Percentiles rank a stretch among this genome's conserved stretches.
phyloP scores from a whole-genome alignment of 2,329 filamentous ascomycete species.

The Nannizziopsis barbatae region DNA sequence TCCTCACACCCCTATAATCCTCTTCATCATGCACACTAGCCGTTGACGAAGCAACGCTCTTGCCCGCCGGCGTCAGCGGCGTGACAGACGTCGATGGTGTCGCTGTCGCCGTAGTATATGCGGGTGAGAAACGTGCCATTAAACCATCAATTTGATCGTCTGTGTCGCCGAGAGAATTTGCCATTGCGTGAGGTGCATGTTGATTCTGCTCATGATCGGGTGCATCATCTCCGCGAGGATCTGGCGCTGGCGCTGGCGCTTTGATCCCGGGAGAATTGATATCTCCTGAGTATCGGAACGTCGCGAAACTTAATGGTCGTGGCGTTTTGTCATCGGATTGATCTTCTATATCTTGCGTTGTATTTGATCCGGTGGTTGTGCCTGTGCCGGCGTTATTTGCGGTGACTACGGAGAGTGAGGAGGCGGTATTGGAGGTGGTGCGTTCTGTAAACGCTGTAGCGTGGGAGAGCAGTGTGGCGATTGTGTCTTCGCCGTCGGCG shows the following conservation, averaged over 20 bases:
- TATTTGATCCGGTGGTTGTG: too few relatives aligned
- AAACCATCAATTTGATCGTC: constrained; percentile 21
- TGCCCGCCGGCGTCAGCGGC: not conserved
- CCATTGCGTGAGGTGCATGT: constrained; percentile 10
- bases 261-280: not conserved
- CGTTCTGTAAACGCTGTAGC: not conserved
- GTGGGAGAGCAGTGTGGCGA: not conserved
- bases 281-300: constrained; percentile 15
- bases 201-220: constrained; percentile 15
- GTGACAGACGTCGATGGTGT: constrained; percentile 19
- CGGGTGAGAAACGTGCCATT: not conserved
- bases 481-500: constrained; percentile 1
- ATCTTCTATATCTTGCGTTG: constrained; percentile 7
- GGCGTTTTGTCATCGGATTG: constrained; percentile 9
- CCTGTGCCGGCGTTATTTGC: not conserved
- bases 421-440: not conserved
- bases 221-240: too few relatives aligned
- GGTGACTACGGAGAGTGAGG: not conserved
- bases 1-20: not conserved
- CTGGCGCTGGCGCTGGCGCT: constrained; percentile 19
- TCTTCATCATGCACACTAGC: not conserved
- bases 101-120: not conserved
- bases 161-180: constrained; percentile 24
- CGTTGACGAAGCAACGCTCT: not conserved
- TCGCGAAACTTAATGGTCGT: constrained; percentile 6